Evolutionary conservation across 371 early-diverging fungal genomes (phyloP).

Genomic region (Actinomortierella ambigua): DNA sequence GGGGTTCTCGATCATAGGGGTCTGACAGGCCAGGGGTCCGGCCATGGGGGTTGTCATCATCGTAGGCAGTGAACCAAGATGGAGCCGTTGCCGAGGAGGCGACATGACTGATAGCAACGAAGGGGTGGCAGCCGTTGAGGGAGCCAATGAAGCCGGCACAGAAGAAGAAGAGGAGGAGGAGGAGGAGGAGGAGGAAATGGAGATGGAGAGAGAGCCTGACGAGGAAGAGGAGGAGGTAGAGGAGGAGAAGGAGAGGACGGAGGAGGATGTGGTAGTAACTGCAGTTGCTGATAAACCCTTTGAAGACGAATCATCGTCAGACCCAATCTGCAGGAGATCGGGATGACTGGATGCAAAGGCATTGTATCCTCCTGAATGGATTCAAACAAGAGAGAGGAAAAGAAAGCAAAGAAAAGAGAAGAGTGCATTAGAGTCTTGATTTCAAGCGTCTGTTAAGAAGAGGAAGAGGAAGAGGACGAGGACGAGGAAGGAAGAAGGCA

Average conservation of each 20-base stretch:
- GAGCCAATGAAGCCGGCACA: too few species aligned
- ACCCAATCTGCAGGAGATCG: conserved; percentile 40
- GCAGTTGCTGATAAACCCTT: background rate
- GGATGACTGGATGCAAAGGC: conserved; percentile 35
- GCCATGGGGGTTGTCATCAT: conserved; percentile 30
- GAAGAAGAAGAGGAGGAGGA: too few species aligned
- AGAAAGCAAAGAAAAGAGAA: background rate
- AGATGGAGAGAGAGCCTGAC: too few species aligned
- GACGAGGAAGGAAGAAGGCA: background rate
- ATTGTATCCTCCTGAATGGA: conserved; percentile 51
- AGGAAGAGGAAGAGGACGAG: background rate
- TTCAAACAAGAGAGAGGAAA: background rate
- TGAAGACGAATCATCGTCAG: background rate
- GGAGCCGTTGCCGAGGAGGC: conserved; percentile 43
- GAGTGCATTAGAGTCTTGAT: too few species aligned
- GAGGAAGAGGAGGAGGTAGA: too few species aligned
- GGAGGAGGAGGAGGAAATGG: too few species aligned
- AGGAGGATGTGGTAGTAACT: background rate
- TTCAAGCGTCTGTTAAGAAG: background rate
- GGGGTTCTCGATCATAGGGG: conserved; percentile 45
- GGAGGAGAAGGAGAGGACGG: too few species aligned
- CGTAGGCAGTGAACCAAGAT: conserved; percentile 38
- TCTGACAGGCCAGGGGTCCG: conserved; percentile 30
- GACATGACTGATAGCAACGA: background rate
- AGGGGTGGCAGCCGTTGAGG: background rate